Percentiles rank a stretch among this genome's conserved stretches.
phyloP scores from a whole-genome alignment of 1,139 yeast genomes.

The Tardiomyces digboiensis region DNA sequence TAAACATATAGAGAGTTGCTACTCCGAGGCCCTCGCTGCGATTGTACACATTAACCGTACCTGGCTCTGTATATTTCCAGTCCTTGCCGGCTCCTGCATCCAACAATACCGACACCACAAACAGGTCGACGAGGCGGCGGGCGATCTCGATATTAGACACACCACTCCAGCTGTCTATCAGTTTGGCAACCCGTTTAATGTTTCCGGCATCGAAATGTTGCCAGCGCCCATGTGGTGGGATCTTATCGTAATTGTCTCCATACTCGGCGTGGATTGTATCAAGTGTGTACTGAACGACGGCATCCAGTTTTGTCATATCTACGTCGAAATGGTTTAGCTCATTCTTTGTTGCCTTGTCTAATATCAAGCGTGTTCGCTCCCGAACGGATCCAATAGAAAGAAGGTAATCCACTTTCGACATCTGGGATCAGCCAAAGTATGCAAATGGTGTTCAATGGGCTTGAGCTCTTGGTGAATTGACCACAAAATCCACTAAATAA shows the following conservation, averaged over 20 bases:
- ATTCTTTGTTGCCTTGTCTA: slow-evolving; percentile 28
- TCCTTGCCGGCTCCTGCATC: slow-evolving; percentile 56
- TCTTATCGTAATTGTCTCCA: slow-evolving; percentile 27
- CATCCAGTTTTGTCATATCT: slow-evolving; percentile 30
- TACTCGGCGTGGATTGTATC: slow-evolving; percentile 35
- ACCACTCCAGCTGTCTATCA: slow-evolving; percentile 31
- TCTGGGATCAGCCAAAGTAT: not conserved
- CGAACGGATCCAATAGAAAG: slow-evolving; percentile 42
- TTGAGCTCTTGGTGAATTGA: too few relatives aligned
- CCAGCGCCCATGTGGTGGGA: slow-evolving; percentile 58
- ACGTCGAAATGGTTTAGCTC: slow-evolving; percentile 36
- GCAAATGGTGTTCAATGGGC: too few relatives aligned
- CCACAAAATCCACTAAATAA: too few relatives aligned
- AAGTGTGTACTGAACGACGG: slow-evolving; percentile 35
- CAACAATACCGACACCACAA: slow-evolving; percentile 45
- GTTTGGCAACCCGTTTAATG: slow-evolving; percentile 30
- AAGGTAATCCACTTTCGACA: slow-evolving; percentile 24
- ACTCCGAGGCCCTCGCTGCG: slow-evolving; percentile 56
- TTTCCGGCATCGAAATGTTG: slow-evolving; percentile 48
- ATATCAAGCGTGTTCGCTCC: slow-evolving; percentile 37
- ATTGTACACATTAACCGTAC: slow-evolving; percentile 22
- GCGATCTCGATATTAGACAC: slow-evolving; percentile 36
- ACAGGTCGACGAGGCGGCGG: slow-evolving; percentile 41
- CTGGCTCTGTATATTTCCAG: slow-evolving; percentile 37
- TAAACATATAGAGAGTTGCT: slow-evolving; percentile 45